A percentile compares a stretch with the other conserved stretches of the same genome.
These are phyloP conservation scores for Ceraceosorus guamensis DNA, from an alignment of 1,284 basidiomycete species.

Conservation along the genomic window DNA sequence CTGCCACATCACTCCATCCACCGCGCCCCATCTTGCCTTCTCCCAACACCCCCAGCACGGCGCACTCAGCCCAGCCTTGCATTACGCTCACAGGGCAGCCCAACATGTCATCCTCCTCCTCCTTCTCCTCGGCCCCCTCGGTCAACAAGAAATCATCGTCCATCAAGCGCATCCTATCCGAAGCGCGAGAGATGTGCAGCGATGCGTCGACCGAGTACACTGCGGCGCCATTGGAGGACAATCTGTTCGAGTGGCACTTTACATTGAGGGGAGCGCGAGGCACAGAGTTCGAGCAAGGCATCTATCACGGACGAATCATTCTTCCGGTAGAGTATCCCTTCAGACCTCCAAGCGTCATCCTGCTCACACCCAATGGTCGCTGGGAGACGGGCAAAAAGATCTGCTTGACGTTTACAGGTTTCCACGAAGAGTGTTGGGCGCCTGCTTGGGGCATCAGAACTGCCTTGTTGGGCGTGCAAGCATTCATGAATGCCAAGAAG, in stretches of 20 bases:
- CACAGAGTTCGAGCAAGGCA: conserved; percentile 44
- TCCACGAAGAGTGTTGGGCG: conserved; percentile 69
- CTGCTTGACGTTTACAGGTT: conserved; percentile 47
- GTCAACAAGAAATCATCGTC: conserved; percentile 58
- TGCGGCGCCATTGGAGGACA: conserved; percentile 70
- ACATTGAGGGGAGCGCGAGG: conserved; percentile 73
- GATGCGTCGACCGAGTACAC: conserved; percentile 75
- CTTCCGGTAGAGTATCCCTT: conserved; percentile 91
- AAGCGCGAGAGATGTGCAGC: conserved; percentile 75
- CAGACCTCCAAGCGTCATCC: conserved; percentile 83
- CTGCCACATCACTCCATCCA: too few species aligned
- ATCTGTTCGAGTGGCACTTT: conserved; percentile 80
- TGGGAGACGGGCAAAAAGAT: conserved; percentile 93
- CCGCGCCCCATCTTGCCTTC: too few species aligned
- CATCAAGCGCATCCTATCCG: conserved; percentile 92
- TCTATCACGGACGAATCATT: conserved; percentile 83
- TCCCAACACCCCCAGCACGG: too few species aligned
- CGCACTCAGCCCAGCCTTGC: too few species aligned
- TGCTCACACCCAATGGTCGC: conserved; percentile 88
- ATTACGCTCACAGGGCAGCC: too few species aligned
- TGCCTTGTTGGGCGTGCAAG: conserved; percentile 55
- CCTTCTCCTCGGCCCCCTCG: too few species aligned
- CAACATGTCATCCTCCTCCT: too few species aligned
- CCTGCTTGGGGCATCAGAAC: conserved; percentile 96
- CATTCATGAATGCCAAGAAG: conserved; percentile 42